Evolutionary conservation across 495 filamentous ascomycete genomes (phyloP), one percentile per base, ranked within the genome.

Genomic region (Neurospora sp.): DNA sequence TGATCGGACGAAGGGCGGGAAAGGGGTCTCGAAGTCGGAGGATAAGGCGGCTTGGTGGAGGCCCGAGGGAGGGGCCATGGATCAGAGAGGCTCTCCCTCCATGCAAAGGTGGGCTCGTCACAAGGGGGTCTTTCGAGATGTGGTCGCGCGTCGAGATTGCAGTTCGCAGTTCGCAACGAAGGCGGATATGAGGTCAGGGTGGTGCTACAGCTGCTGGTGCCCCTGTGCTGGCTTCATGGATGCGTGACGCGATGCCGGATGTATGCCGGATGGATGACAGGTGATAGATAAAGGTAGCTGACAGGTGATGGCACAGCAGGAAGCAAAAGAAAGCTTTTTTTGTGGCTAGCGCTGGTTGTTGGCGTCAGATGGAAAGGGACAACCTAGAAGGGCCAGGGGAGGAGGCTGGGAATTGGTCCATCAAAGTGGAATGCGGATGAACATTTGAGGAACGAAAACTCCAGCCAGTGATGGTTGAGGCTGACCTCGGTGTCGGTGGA

Each of bases 11-110:
- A 85, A 75, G 27, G 70, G 72, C 54, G 74, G 74, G 42, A 78
- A 77, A 6, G 79, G 77, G 62, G 73, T 72, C 62, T 79, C 78
- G 69, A 78, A 76, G 66, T 78, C 79, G 49, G 80, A 77, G 71
- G 78, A 62, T 39, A 75, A 76, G 71, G 78, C 75, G 73, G 77
- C 77, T 31, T 78, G 75, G 74, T 81, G 76, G 41, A 80, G 78
- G 31, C 78, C 78, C 72, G 79, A 83, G 20, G 82, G 80, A 71
- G 80, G 82, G 71, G 79, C 82, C 79, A 82, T 83, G 76, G 74
- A 72, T 74, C 72, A 73, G 42, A 70, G 60, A 41, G 40, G 41
- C 23, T 70, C 40, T 49, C 72, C 49, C 73, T 75, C 76, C 75
- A 80, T 80, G 72, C 74, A 78, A 62, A n/a, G 18, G 37, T 41